A percentile compares a stretch with the other conserved stretches of the same genome.
Conservation (phyloP, 164 flowering plant species). For the Houttuynia cordata region DNA sequence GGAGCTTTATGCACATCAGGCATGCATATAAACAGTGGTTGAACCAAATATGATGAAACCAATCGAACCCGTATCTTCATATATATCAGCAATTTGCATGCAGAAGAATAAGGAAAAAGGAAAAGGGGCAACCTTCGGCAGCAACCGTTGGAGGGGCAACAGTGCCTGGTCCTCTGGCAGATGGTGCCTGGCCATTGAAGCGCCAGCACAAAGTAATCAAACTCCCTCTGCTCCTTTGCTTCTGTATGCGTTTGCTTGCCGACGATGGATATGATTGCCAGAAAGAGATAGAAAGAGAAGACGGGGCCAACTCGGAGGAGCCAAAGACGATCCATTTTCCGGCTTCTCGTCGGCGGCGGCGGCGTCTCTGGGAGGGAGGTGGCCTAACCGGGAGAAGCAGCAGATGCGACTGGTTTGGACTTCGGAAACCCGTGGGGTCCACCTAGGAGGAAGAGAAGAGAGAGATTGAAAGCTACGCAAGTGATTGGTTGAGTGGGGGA, state of each 20-base stretch:
- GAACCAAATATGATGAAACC: not conserved
- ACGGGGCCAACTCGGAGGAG: not conserved
- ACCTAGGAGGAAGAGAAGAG: no score
- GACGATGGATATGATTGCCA: not conserved
- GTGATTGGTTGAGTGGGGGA: no score
- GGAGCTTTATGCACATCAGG: not conserved
- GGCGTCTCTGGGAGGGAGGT: no score
- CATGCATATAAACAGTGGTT: not conserved
- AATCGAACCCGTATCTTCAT: no score
- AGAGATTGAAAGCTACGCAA: no score
- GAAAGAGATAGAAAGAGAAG: not conserved
- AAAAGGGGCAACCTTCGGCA: slow-evolving; percentile 43
- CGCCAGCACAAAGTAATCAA: slow-evolving; percentile 52
- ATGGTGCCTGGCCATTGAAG: slow-evolving; percentile 66
- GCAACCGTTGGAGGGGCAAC: slow-evolving; percentile 59
- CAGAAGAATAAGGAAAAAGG: not conserved
- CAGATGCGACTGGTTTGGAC: no score
- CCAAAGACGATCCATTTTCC: no score
- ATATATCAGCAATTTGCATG: not conserved
- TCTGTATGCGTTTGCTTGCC: not conserved
- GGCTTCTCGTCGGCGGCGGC: not conserved
- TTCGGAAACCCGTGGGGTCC: no score
- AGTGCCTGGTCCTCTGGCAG: slow-evolving; percentile 38
- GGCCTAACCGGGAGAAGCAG: no score
- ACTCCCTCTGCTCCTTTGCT: slow-evolving; percentile 10